Conservation (phyloP, 1,139 yeast genomes). For the Lodderomyces pseudojiufengensis region DNA sequence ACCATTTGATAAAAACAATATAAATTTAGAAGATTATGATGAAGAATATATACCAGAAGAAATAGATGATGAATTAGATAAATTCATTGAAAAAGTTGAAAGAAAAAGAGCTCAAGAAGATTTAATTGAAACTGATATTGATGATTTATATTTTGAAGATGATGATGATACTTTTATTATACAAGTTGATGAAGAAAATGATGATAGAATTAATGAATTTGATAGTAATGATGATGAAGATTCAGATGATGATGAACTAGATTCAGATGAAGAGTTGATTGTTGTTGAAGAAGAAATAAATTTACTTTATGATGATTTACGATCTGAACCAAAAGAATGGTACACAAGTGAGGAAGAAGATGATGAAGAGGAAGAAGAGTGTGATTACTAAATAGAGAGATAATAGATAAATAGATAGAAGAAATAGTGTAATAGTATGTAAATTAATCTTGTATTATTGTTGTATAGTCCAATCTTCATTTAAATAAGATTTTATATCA, state of each 20-base stretch:
- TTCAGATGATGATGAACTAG: background rate
- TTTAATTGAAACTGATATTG: conserved; percentile 15
- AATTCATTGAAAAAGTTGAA: conserved; percentile 9
- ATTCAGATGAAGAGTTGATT: conserved; percentile 8
- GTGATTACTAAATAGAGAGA: too few relatives aligned
- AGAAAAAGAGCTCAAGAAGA: conserved; percentile 4
- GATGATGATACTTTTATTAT: conserved; percentile 16
- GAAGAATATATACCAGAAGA: conserved; percentile 14
- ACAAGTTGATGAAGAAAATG: background rate
- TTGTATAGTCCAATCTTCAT: conserved; percentile 17
- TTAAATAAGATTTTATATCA: conserved; percentile 1
- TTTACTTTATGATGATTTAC: conserved; percentile 12
- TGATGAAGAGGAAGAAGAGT: background rate
- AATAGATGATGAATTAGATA: conserved; percentile 8
- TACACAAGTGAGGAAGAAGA: conserved; percentile 8
- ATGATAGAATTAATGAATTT: background rate
- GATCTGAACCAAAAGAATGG: conserved; percentile 14
- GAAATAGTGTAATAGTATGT: too few relatives aligned
- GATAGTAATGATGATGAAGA: conserved; percentile 1
- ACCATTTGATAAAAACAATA: conserved; percentile 12
- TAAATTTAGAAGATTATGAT: conserved; percentile 16
- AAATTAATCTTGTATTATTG: background rate
- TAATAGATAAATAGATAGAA: too few relatives aligned
- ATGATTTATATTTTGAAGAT: conserved; percentile 13
- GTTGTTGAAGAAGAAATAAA: conserved; percentile 14